Percentiles rank a stretch among this genome's conserved stretches.
Evolutionary conservation across 2,329 filamentous ascomycete genomes (phyloP).

Genomic region (Aureobasidium zeae): DNA sequence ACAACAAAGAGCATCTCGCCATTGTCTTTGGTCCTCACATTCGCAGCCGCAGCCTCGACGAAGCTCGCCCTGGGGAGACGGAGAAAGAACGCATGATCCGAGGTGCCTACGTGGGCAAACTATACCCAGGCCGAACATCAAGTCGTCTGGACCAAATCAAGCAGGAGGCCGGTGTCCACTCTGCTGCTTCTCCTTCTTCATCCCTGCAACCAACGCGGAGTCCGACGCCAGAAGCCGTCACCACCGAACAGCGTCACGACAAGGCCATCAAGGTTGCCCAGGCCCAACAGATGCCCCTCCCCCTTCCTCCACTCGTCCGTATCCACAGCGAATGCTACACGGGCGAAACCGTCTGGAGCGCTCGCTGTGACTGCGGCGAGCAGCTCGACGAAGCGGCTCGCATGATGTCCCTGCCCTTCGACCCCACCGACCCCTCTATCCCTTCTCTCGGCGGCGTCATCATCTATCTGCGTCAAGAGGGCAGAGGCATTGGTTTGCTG

Average conservation of each 20-base stretch:
- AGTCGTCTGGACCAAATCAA: constrained; percentile 53
- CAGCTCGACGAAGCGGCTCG: constrained; percentile 93
- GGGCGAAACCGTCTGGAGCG: constrained; percentile 96
- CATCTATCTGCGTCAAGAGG: constrained; percentile 91
- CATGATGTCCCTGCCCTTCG: constrained; percentile 52
- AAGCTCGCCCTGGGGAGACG: constrained; percentile 64
- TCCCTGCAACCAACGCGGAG: background rate
- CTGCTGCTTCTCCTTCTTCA: too few relatives aligned
- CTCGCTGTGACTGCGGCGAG: constrained; percentile 93
- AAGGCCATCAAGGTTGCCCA: constrained; percentile 1
- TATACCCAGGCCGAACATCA: constrained; percentile 75
- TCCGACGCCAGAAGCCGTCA: constrained; percentile 5
- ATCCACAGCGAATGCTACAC: constrained; percentile 99
- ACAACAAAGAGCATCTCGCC: constrained; percentile 91
- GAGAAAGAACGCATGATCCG: constrained; percentile 88
- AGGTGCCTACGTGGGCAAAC: constrained; percentile 79
- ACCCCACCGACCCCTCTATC: constrained; percentile 2
- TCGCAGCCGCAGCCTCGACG: constrained; percentile 61
- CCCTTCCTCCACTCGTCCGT: constrained; percentile 63
- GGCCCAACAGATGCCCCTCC: constrained; percentile 5
- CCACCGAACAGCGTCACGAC: constrained; percentile 6
- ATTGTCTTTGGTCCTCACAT: constrained; percentile 92
- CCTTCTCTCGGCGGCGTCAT: constrained; percentile 66
- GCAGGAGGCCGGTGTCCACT: constrained; percentile 31
- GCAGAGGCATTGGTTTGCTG: constrained; percentile 84